phyloP scores from a whole-genome alignment of 1,284 basidiomycete genomes.

The Singerocomus inundabilis region DNA sequence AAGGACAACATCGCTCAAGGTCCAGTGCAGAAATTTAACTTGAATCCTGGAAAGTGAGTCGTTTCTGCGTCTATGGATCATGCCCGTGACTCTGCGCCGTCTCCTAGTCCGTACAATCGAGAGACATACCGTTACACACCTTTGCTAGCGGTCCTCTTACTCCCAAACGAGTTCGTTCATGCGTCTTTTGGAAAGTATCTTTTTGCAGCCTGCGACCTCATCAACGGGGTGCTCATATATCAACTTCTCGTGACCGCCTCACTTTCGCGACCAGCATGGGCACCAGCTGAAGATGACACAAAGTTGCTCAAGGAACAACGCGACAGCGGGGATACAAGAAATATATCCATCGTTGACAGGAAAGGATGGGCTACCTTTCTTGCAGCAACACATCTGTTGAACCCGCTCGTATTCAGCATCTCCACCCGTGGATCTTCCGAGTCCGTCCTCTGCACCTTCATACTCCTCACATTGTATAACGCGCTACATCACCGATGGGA shows the following conservation, averaged over 20 bases:
- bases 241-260: constrained; percentile 56
- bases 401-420: constrained; percentile 94
- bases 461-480: constrained; percentile 72
- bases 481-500: constrained; percentile 56
- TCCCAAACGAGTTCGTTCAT: constrained; percentile 79
- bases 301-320: constrained; percentile 21
- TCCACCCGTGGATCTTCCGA: constrained; percentile 97
- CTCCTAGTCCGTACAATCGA: constrained; percentile 83
- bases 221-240: constrained; percentile 81
- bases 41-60: constrained; percentile 69
- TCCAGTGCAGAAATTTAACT: constrained; percentile 39
- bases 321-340: not conserved
- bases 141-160: constrained; percentile 78
- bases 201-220: constrained; percentile 83
- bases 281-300: constrained; percentile 2
- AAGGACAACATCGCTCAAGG: constrained; percentile 58
- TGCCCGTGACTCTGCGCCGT: constrained; percentile 10
- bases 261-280: constrained; percentile 19
- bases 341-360: not conserved
- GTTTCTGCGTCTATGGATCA: not conserved
- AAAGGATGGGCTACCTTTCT: constrained; percentile 48
- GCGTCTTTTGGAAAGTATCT: constrained; percentile 88
- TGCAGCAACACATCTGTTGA: constrained; percentile 74
- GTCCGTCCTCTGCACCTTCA: constrained; percentile 79
- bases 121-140: constrained; percentile 98